A percentile compares a stretch with the other conserved stretches of the same genome.
These are phyloP conservation scores for Moringa oleifera DNA, from an alignment of 345 rosid genomes.

Conservation along the genomic window DNA sequence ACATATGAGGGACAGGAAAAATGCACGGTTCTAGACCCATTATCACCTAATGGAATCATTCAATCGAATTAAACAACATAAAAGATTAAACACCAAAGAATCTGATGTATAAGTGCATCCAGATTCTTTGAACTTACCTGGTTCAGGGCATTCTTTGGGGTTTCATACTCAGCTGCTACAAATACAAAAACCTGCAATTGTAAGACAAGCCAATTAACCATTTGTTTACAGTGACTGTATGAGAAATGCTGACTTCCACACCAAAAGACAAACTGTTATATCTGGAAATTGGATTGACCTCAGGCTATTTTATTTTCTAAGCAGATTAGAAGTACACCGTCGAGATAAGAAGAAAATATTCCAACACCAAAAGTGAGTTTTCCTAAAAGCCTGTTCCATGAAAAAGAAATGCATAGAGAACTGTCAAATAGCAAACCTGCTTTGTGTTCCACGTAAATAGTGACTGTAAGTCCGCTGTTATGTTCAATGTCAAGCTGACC, in stretches of 20 bases:
- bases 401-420: background rate
- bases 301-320: no score
- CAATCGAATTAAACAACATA: background rate
- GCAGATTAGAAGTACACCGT: no score
- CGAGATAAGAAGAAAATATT: background rate
- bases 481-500: slow-evolving; percentile 89
- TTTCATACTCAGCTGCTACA: slow-evolving; percentile 84
- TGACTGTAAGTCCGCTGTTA: slow-evolving; percentile 80
- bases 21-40: no score
- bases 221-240: background rate
- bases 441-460: slow-evolving; percentile 97
- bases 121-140: slow-evolving; percentile 46
- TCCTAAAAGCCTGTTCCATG: background rate
- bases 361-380: background rate
- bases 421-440: slow-evolving; percentile 46
- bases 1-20: no score
- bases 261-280: background rate
- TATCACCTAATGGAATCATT: background rate
- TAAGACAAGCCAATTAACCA: background rate
- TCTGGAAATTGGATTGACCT: background rate
- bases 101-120: background rate
- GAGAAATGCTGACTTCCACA: background rate
- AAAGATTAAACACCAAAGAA: background rate
- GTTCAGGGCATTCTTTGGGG: slow-evolving; percentile 72
- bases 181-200: slow-evolving; percentile 70